Evolutionary conservation across 768 basidiomycete species (phyloP).

Genomic region (Russula brevipes): DNA sequence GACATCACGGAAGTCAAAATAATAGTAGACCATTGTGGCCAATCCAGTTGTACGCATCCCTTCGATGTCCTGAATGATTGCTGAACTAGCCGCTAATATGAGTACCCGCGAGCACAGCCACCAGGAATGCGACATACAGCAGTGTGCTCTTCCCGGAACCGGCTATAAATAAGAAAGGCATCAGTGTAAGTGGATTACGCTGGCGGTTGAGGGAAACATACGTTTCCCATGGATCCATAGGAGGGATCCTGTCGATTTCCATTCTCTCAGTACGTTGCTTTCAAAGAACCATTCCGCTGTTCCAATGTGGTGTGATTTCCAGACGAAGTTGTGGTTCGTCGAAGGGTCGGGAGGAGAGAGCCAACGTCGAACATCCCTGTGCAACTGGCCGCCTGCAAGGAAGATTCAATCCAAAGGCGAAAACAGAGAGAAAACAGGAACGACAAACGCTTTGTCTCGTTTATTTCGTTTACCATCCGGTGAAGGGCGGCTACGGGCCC

Average conservation of each 20-base stretch:
- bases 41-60: not conserved
- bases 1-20: not conserved
- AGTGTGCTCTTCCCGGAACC: slow-evolving; percentile 6
- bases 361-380: not conserved
- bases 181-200: not conserved
- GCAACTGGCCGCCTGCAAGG: not conserved
- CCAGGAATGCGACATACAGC: not conserved
- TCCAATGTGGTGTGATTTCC: not conserved
- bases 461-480: not conserved
- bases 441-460: slow-evolving; percentile 7
- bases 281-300: not conserved
- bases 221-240: not conserved
- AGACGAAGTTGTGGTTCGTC: not conserved
- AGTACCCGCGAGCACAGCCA: not conserved
- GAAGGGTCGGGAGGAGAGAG: not conserved
- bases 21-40: not conserved
- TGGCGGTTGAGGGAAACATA: not conserved
- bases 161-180: not conserved
- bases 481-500: not conserved
- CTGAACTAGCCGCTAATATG: not conserved
- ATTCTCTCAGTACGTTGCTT: not conserved
- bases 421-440: not conserved
- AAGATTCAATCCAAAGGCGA: not conserved
- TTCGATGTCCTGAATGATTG: not conserved
- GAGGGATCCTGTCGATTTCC: not conserved